Base-by-base conservation (phyloP, 2,329 filamentous ascomycete species). In the Ophiostoma perfectum region DNA sequence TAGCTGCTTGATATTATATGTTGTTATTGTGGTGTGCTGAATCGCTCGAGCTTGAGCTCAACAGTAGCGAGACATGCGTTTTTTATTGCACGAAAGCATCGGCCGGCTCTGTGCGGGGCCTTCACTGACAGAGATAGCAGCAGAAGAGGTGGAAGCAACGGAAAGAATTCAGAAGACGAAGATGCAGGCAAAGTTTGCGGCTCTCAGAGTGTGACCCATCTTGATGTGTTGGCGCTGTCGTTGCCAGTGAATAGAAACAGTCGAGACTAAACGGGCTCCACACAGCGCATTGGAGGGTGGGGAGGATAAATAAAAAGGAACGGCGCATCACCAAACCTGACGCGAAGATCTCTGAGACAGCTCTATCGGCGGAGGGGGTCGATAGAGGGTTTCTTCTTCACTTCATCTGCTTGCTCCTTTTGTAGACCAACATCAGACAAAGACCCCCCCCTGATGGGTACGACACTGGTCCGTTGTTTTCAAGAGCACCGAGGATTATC, bases 221-320 rank as follows among this genome's bases (percentile, higher is more conserved):
- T 82, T 91, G 91, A 93, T 96, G 92, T 90, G 92, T 84, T 96
- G 92, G 92, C 92, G 89, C 82, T 83, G 84, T 39, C 84, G 84
- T 87, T 86, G 86, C 91, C 91, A 94, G 89, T 93, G 88, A 84
- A 88, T 86, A 82, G 82, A 83, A 84, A 79, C 81, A 70, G 82
- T 81, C 83, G 82, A 83, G 81, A 83, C 84, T 85, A 86, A 36
- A 81, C 75, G 79, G 81, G 82, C 84, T 86, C 86, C 85, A 88
- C 85, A 79, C 78, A 80, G 80, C 81, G 83, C 79, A 81, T 80
- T 78, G 78, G 78, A 41, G 38, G 64, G 64, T 65, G 64, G 64
- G 44, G 64, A 64, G 63, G 18, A 60, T 9, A 60, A 38, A 47
- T 18, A 66, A 2, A 44, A 55, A 12, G 66, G 73, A 73, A 74